These are phyloP conservation scores for Allomyces arbusculus DNA, from an alignment of 192 early-diverging fungal species.

Conservation along the genomic window DNA sequence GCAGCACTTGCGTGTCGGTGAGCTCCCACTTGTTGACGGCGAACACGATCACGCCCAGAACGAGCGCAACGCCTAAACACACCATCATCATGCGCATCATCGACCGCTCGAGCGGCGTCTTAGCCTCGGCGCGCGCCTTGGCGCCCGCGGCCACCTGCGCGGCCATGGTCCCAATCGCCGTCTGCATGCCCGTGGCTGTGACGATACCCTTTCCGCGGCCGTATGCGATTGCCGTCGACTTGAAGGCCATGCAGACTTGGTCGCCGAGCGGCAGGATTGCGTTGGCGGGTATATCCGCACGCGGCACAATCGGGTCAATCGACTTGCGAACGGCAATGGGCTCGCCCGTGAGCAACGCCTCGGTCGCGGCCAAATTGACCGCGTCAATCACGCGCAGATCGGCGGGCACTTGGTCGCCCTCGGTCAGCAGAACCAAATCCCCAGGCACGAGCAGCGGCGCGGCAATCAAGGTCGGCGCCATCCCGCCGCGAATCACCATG, in stretches of 20 bases:
- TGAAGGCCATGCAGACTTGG: conserved; percentile 89
- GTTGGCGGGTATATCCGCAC: conserved; percentile 7
- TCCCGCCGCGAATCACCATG: conserved; percentile 66
- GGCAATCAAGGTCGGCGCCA: conserved; percentile 50
- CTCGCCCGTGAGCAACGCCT: conserved; percentile 85
- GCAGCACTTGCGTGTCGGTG: conserved; percentile 44
- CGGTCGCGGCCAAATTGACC: conserved; percentile 76
- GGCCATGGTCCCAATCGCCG: conserved; percentile 90
- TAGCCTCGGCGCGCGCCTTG: conserved; percentile 20
- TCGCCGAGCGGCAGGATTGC: conserved; percentile 50
- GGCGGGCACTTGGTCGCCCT: conserved; percentile 83
- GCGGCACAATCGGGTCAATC: conserved; percentile 38
- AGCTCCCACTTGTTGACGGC: conserved; percentile 26
- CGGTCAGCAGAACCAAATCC: conserved; percentile 78
- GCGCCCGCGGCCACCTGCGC: conserved; percentile 47
- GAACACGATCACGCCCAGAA: conserved; percentile 69
- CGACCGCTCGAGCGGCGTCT: conserved; percentile 44
- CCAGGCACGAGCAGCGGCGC: conserved; percentile 58
- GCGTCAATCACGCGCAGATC: conserved; percentile 67
- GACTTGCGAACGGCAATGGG: conserved; percentile 60
- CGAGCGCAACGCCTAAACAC: conserved; percentile 34
- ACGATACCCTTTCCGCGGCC: conserved; percentile 86
- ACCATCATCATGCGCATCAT: conserved; percentile 68
- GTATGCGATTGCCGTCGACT: conserved; percentile 76
- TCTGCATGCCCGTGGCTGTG: conserved; percentile 60